Conservation (phyloP, 2,329 filamentous ascomycete genomes). For the Colletotrichum tamarilloi region DNA sequence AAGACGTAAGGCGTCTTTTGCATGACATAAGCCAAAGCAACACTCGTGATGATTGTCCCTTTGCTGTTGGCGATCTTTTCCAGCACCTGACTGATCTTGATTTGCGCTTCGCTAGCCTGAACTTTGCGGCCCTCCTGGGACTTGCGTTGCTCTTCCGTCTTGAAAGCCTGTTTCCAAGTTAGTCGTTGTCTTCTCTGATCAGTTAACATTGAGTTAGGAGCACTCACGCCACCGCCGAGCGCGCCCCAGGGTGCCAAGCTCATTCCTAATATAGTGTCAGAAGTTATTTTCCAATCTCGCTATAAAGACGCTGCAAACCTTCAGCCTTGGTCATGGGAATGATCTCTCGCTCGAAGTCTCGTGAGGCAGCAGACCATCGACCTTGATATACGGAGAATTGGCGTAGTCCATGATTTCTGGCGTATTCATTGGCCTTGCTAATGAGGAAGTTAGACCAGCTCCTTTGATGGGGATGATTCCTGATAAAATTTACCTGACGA, state of each 20-base stretch:
- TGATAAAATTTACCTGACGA: slow-evolving; percentile 57
- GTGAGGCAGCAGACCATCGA: slow-evolving; percentile 68
- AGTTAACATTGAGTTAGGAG: background rate
- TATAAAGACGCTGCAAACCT: slow-evolving; percentile 40
- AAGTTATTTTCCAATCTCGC: background rate
- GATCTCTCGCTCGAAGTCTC: slow-evolving; percentile 78
- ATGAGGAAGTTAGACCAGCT: background rate
- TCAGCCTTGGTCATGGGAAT: slow-evolving; percentile 73
- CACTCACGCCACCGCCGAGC: slow-evolving; percentile 53
- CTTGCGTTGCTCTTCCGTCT: slow-evolving; percentile 45
- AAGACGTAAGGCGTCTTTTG: slow-evolving; percentile 79
- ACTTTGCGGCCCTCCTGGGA: slow-evolving; percentile 49
- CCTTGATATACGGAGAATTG: slow-evolving; percentile 79
- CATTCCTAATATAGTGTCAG: slow-evolving; percentile 56
- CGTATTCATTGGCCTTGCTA: slow-evolving; percentile 75
- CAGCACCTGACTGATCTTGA: slow-evolving; percentile 57
- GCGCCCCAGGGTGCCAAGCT: slow-evolving; percentile 64
- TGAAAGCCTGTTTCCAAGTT: slow-evolving; percentile 38
- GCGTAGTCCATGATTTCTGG: slow-evolving; percentile 75
- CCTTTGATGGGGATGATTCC: background rate
- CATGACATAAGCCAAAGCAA: slow-evolving; percentile 79
- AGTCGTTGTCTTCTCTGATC: background rate
- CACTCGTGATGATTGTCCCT: slow-evolving; percentile 55
- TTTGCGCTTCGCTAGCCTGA: slow-evolving; percentile 63
- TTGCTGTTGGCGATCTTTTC: slow-evolving; percentile 62